Conservation (phyloP, 73 alveolate genomes). For the Paraurostyla sp. region DNA sequence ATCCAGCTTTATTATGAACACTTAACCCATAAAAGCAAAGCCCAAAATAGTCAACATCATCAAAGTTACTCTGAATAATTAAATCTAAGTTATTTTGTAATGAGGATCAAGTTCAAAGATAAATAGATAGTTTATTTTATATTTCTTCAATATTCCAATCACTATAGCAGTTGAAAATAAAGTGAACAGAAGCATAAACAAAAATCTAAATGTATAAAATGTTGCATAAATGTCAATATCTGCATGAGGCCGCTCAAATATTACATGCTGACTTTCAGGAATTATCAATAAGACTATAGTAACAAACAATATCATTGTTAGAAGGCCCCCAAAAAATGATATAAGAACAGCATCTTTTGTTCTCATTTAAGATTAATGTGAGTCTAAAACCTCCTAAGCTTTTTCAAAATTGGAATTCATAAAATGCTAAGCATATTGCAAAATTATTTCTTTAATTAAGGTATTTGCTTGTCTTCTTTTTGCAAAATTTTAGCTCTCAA, state of each 20-base stretch:
- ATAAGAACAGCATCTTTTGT: slow-evolving; percentile 47
- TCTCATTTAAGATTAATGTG: slow-evolving; percentile 27
- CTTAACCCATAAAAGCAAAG: slow-evolving; percentile 56
- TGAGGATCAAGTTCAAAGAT: slow-evolving; percentile 73
- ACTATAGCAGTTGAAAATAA: slow-evolving; percentile 45
- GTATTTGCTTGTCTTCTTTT: neutral
- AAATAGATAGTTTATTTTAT: slow-evolving; percentile 62
- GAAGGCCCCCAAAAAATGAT: slow-evolving; percentile 55
- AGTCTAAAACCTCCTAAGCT: slow-evolving; percentile 18
- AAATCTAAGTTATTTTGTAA: slow-evolving; percentile 33
- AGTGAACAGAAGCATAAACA: slow-evolving; percentile 44
- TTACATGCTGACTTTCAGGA: neutral
- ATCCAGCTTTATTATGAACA: slow-evolving; percentile 49
- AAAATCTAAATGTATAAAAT: slow-evolving; percentile 54
- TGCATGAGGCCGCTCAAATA: slow-evolving; percentile 7
- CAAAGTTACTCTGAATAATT: slow-evolving; percentile 47
- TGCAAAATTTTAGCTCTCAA: neutral
- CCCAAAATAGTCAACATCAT: slow-evolving; percentile 47
- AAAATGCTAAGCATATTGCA: neutral
- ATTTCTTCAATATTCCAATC: slow-evolving; percentile 32
- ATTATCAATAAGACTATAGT: neutral
- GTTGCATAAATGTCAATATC: slow-evolving; percentile 33
- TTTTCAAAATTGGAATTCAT: slow-evolving; percentile 2
- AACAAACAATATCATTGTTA: neutral
- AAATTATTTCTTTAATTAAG: neutral